Conservation (phyloP, 2,329 filamentous ascomycete genomes). For the Penicillium sp. region DNA sequence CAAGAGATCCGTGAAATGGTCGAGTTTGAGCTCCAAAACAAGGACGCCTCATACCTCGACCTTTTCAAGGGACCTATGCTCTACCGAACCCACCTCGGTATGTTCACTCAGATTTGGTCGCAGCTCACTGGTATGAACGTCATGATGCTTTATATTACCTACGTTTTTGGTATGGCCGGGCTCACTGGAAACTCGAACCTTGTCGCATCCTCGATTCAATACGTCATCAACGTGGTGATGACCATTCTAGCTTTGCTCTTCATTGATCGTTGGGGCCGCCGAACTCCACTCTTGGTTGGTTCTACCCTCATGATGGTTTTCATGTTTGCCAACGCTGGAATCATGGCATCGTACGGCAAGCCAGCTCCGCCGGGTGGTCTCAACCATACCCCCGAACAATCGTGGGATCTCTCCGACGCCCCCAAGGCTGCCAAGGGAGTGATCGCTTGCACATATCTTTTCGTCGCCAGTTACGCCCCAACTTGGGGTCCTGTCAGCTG, state of each 20-base stretch:
- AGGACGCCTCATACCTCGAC: constrained; percentile 69
- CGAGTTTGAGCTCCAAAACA: constrained; percentile 69
- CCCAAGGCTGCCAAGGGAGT: constrained; percentile 62
- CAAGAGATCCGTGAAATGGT: constrained; percentile 72
- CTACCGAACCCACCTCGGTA: constrained; percentile 68
- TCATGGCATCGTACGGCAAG: constrained; percentile 42
- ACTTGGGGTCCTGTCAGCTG: constrained; percentile 62
- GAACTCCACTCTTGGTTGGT: constrained; percentile 63
- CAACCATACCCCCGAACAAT: constrained; percentile 35
- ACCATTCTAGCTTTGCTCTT: constrained; percentile 74
- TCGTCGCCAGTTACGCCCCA: constrained; percentile 67
- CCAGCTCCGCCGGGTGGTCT: constrained; percentile 44
- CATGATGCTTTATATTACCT: constrained; percentile 69
- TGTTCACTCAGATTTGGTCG: constrained; percentile 74
- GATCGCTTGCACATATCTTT: constrained; percentile 70
- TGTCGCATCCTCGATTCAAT: constrained; percentile 68
- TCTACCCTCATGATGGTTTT: constrained; percentile 60
- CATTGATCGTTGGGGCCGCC: constrained; percentile 74
- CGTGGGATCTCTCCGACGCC: constrained; percentile 39
- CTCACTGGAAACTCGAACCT: constrained; percentile 59
- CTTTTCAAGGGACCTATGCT: constrained; percentile 71
- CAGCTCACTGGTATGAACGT: constrained; percentile 76
- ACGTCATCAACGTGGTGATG: constrained; percentile 77
- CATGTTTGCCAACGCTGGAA: constrained; percentile 45
- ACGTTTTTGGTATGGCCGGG: constrained; percentile 70